Percentiles rank a stretch among this genome's conserved stretches.
Evolutionary conservation across 495 filamentous ascomycete species (phyloP).

Genomic region (Aspergillus steynii): DNA sequence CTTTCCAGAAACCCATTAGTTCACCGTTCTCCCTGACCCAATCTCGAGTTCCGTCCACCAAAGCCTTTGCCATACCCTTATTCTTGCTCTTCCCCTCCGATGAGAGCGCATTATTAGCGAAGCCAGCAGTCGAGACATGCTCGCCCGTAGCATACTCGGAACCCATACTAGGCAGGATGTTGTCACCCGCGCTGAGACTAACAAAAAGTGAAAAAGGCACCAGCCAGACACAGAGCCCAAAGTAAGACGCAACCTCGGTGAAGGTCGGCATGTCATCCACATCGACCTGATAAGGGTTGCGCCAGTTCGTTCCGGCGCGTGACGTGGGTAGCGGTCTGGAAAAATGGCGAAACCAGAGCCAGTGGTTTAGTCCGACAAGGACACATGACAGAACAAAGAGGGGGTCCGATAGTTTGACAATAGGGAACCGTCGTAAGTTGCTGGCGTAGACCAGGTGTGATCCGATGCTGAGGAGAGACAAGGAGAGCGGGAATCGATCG

Average conservation of each 20-base stretch:
- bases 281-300: conserved; percentile 58
- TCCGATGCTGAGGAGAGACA: conserved; percentile 72
- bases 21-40: conserved; percentile 73
- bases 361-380: conserved; percentile 90
- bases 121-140: conserved; percentile 45
- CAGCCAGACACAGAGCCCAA: conserved; percentile 95
- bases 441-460: conserved; percentile 88
- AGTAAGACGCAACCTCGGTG: conserved; percentile 93
- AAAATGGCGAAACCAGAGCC: conserved; percentile 95
- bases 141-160: conserved; percentile 64
- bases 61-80: conserved; percentile 86
- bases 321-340: conserved; percentile 52
- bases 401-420: conserved; percentile 86
- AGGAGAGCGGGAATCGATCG: conserved; percentile 77
- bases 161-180: conserved; percentile 87
- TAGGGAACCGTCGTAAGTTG: conserved; percentile 84
- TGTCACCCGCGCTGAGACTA: conserved; percentile 86
- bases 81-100: conserved; percentile 57
- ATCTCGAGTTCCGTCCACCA: conserved; percentile 74
- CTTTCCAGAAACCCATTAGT: conserved; percentile 67
- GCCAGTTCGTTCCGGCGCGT: conserved; percentile 35
- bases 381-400: conserved; percentile 83
- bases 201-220: conserved; percentile 96
- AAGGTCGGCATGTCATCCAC: conserved; percentile 71
- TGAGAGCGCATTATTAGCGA: conserved; percentile 32